These are phyloP conservation scores for Haematococcus lacustris DNA, from an alignment of 139 green algal species.

Conservation along the genomic window DNA sequence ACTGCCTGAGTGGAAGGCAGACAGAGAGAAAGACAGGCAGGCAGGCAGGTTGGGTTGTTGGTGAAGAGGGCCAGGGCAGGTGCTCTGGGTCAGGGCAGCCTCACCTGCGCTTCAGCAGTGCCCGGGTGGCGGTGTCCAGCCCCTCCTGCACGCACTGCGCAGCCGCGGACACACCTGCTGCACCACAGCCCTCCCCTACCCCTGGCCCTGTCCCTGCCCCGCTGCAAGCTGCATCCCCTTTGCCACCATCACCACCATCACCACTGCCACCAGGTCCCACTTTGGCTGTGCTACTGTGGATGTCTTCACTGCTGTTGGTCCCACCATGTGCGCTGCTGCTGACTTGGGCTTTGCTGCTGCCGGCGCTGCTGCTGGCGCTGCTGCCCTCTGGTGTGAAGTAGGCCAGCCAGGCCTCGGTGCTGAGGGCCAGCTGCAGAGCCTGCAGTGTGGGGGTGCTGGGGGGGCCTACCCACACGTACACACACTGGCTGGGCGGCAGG, in stretches of 20 bases:
- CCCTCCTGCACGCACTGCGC: too few relatives aligned
- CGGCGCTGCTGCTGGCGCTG: neutral
- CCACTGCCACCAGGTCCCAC: too few relatives aligned
- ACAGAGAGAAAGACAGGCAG: neutral
- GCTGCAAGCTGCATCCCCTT: neutral
- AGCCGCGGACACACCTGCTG: too few relatives aligned
- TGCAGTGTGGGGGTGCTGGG: conserved; percentile 28
- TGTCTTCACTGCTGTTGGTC: neutral
- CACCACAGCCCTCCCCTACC: too few relatives aligned
- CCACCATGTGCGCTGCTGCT: neutral
- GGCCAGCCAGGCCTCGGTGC: conserved; percentile 36
- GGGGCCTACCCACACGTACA: conserved; percentile 59
- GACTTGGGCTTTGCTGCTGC: neutral
- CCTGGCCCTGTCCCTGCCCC: neutral
- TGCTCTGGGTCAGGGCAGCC: too few relatives aligned
- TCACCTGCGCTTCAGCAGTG: conserved; percentile 24
- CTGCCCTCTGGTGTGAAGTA: conserved; percentile 6
- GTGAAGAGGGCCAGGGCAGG: too few relatives aligned
- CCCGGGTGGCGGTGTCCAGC: conserved; percentile 17
- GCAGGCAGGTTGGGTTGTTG: too few relatives aligned
- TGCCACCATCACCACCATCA: neutral
- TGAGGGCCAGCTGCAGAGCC: conserved; percentile 62
- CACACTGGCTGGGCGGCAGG: too few relatives aligned
- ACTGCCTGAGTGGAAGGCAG: neutral
- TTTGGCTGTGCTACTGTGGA: neutral